Evolutionary conservation across 108 stramenopile species (phyloP).

Genomic region (Nannochloropsis salina): DNA sequence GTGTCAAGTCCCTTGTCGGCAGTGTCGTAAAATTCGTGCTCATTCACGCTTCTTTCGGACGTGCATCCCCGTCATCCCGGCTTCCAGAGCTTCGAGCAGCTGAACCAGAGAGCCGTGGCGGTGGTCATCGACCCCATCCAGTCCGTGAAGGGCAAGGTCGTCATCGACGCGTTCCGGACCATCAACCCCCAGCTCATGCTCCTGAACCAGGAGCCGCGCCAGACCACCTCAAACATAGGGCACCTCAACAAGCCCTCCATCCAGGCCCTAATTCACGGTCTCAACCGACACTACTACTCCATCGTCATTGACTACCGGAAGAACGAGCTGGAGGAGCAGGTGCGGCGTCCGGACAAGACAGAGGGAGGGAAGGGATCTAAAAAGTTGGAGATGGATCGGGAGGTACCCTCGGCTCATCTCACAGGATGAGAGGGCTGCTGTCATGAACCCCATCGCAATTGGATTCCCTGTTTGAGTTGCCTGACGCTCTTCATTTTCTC

Average conservation of each 20-base stretch:
- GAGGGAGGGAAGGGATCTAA: not conserved
- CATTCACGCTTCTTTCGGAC: no score
- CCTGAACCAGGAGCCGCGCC: constrained; percentile 92
- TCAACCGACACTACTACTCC: constrained; percentile 95
- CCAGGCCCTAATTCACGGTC: constrained; percentile 96
- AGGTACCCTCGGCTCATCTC: no score
- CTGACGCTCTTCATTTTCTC: not conserved
- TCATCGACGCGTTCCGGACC: constrained; percentile 97
- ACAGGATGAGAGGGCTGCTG: no score
- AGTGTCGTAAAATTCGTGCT: not conserved
- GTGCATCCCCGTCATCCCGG: not conserved
- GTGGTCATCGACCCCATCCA: constrained; percentile 98
- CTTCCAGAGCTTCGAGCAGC: constrained; percentile 69
- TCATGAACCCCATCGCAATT: not conserved
- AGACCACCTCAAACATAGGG: constrained; percentile 96
- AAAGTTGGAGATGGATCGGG: no score
- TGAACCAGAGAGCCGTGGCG: constrained; percentile 89
- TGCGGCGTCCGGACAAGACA: not conserved
- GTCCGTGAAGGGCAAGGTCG: constrained; percentile 97
- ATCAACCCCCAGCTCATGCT: constrained; percentile 98
- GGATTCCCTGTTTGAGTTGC: not conserved
- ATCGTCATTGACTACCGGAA: constrained; percentile 98
- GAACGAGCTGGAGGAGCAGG: constrained; percentile 96
- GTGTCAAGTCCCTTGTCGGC: not conserved
- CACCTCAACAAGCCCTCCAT: constrained; percentile 98